Conservation (phyloP, 148 eudicot species). For the Chenopodium berlandieri region DNA sequence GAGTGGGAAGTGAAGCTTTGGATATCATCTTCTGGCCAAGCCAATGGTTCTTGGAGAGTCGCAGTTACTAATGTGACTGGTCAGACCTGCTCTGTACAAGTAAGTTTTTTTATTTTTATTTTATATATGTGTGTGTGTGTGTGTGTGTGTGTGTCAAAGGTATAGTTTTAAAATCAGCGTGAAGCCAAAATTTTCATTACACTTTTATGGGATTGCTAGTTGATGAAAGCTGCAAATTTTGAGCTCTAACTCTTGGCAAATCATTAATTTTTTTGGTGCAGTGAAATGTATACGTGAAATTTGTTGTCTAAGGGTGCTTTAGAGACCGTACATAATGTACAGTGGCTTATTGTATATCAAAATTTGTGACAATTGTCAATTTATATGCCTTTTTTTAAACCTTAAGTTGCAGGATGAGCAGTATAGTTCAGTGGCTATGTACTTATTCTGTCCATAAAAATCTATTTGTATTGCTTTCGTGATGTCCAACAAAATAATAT, state of each 20-base stretch:
- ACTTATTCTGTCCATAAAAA: background rate
- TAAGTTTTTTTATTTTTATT: constrained; percentile 34
- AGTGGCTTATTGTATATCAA: background rate
- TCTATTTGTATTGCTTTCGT: background rate
- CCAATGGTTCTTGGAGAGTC: constrained; percentile 95
- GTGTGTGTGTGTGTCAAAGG: too few relatives aligned
- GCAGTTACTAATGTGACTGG: constrained; percentile 89
- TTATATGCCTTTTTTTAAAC: background rate
- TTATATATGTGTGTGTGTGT: too few relatives aligned
- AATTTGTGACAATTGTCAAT: background rate
- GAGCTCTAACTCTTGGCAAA: background rate
- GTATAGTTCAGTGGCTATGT: too few relatives aligned
- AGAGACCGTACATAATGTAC: background rate
- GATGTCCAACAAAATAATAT: background rate
- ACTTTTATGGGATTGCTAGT: background rate
- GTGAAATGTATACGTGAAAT: background rate
- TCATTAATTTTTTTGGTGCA: background rate
- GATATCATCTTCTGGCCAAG: constrained; percentile 73
- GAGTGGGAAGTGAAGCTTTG: constrained; percentile 98
- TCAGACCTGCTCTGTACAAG: constrained; percentile 91
- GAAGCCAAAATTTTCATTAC: too few relatives aligned
- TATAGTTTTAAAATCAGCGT: too few relatives aligned
- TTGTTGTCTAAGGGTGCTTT: background rate
- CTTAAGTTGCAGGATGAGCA: too few relatives aligned
- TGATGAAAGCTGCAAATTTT: background rate